Conservation (phyloP, 2,329 filamentous ascomycete species). For the Microdochium bolleyi region DNA sequence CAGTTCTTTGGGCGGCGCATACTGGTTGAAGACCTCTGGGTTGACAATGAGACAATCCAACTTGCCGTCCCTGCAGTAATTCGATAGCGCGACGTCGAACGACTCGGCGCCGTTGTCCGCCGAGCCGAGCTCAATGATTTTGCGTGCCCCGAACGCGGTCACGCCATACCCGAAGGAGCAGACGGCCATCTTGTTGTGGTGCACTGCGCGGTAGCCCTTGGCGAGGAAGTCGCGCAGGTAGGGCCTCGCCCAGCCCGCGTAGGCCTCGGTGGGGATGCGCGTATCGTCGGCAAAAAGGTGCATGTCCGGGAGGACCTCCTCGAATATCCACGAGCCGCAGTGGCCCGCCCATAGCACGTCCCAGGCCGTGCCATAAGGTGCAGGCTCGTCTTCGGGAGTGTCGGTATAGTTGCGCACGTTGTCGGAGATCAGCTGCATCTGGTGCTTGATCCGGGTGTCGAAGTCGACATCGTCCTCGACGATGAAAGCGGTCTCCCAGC, state of each 20-base stretch:
- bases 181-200: conserved; percentile 13
- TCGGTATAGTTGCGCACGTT: conserved; percentile 16
- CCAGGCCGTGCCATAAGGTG: conserved; percentile 22
- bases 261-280: conserved; percentile 10
- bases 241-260: conserved; percentile 13
- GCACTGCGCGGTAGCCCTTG: conserved; percentile 14
- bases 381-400: conserved; percentile 2
- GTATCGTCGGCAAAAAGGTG: conserved; percentile 12
- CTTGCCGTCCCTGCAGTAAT: conserved; percentile 4
- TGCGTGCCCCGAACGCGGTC: conserved; percentile 18
- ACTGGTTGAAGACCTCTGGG: conserved; percentile 25
- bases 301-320: conserved; percentile 3
- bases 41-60: conserved; percentile 25
- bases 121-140: conserved; percentile 18
- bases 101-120: conserved; percentile 6
- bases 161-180: conserved; percentile 22
- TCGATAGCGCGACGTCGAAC: not conserved
- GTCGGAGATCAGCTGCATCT: conserved; percentile 19
- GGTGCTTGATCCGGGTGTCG: conserved; percentile 22
- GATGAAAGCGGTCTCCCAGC: conserved; percentile 15
- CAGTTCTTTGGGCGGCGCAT: conserved; percentile 14
- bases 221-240: conserved; percentile 4
- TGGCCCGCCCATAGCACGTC: conserved; percentile 28
- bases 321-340: conserved; percentile 16
- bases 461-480: conserved; percentile 28